A percentile compares a stretch with the other conserved stretches of the same genome.
phyloP scores from a whole-genome alignment of 495 filamentous ascomycete species.

The Penicilliopsis zonata region DNA sequence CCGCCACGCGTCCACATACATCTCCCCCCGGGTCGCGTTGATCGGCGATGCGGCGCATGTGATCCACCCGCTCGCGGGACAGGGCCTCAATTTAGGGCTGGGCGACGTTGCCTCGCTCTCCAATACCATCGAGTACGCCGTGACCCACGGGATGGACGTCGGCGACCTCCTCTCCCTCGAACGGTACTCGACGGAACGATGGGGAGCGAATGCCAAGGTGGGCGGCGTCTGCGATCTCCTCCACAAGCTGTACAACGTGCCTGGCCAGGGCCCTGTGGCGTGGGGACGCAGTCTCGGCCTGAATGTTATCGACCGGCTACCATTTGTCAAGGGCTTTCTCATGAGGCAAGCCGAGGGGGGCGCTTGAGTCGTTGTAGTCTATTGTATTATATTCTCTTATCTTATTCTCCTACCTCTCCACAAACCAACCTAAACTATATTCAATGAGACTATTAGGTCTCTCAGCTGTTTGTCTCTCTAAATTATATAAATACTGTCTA shows the following conservation, averaged over 20 bases:
- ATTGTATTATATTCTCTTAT: neutral
- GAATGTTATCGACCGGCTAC: conserved; percentile 61
- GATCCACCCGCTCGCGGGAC: conserved; percentile 86
- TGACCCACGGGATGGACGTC: conserved; percentile 75
- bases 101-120: conserved; percentile 72
- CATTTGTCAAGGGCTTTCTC: conserved; percentile 68
- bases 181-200: conserved; percentile 65
- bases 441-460: neutral
- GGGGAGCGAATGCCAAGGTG: conserved; percentile 70
- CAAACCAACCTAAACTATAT: too few relatives aligned
- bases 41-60: conserved; percentile 93
- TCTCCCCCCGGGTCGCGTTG: conserved; percentile 74
- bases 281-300: conserved; percentile 67
- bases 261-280: conserved; percentile 60
- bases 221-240: conserved; percentile 86
- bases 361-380: neutral
- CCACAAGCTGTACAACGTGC: conserved; percentile 77
- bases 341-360: conserved; percentile 83
- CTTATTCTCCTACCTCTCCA: neutral
- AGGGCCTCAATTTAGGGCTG: conserved; percentile 89
- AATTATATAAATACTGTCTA: too few relatives aligned
- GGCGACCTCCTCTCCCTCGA: conserved; percentile 64
- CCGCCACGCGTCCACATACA: conserved; percentile 85
- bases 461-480: too few relatives aligned
- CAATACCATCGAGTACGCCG: conserved; percentile 60